A percentile compares a stretch with the other conserved stretches of the same genome.
Conservation (phyloP, 2,329 filamentous ascomycete genomes). For the Neurospora sp. region DNA sequence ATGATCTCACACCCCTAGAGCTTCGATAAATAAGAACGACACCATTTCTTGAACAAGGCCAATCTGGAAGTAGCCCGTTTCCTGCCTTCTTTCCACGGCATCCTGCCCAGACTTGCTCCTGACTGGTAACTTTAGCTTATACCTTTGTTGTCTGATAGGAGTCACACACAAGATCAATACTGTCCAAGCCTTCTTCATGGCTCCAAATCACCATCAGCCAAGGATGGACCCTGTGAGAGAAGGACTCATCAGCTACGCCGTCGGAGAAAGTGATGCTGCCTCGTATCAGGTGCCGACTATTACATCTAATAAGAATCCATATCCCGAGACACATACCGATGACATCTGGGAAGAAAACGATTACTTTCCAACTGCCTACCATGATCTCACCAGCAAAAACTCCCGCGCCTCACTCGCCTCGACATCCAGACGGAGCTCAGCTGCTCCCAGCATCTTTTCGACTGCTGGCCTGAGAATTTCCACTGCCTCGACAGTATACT, state of each 20-base stretch:
- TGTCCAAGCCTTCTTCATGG: neutral
- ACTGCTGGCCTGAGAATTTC: slow-evolving; percentile 6
- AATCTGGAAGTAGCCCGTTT: neutral
- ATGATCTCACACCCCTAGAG: neutral
- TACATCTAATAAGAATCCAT: neutral
- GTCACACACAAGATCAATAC: neutral
- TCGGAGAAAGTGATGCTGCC: neutral
- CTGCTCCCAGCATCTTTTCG: slow-evolving; percentile 12
- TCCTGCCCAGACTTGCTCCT: neutral
- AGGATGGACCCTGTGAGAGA: neutral
- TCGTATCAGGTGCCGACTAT: neutral
- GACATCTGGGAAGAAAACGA: neutral
- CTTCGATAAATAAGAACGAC: neutral
- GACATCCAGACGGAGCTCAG: slow-evolving; percentile 10
- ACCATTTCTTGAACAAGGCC: neutral
- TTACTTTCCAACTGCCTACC: neutral
- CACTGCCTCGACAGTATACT: slow-evolving; percentile 11
- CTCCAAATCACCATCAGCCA: neutral
- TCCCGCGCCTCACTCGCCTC: slow-evolving; percentile 12
- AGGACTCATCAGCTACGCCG: neutral
- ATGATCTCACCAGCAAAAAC: slow-evolving; percentile 1
- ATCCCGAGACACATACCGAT: neutral
- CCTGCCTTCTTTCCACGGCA: neutral
- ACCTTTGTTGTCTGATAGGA: neutral
- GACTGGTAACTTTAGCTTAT: neutral